Evolutionary conservation across 2,329 filamentous ascomycete genomes (phyloP).

Genomic region (Fusarium equiseti): DNA sequence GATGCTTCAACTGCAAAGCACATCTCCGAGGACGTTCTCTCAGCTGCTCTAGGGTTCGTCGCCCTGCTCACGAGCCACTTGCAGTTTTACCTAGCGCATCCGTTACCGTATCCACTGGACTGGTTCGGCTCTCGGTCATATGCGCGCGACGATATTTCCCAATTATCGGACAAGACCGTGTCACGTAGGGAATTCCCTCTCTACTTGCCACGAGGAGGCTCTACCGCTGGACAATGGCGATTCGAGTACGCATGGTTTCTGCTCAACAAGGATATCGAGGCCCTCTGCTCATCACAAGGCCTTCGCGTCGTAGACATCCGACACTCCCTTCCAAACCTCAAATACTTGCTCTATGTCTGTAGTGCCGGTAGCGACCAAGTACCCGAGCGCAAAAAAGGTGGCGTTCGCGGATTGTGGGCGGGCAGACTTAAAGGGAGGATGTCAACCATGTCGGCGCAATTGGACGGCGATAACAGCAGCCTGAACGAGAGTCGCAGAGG

Average conservation of each 20-base stretch:
- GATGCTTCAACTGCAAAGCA: conserved; percentile 61
- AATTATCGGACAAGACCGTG: conserved; percentile 60
- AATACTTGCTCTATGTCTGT: conserved; percentile 90
- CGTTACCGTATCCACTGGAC: conserved; percentile 83
- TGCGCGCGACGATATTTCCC: conserved; percentile 80
- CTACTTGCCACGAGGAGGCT: conserved; percentile 72
- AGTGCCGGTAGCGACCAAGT: conserved; percentile 79
- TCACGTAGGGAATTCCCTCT: conserved; percentile 82
- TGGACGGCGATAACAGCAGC: conserved; percentile 56
- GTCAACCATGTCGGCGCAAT: conserved; percentile 47
- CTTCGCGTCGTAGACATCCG: conserved; percentile 89
- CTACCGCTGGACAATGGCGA: conserved; percentile 79
- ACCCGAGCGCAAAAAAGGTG: conserved; percentile 71
- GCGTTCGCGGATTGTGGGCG: conserved; percentile 69
- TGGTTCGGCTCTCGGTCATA: conserved; percentile 79
- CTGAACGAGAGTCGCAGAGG: conserved; percentile 56
- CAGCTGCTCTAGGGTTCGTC: conserved; percentile 84
- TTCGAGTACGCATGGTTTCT: conserved; percentile 98
- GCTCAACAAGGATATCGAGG: conserved; percentile 95
- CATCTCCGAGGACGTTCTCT: conserved; percentile 76
- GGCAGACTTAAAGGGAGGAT: conserved; percentile 59
- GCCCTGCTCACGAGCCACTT: conserved; percentile 80
- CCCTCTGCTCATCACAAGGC: conserved; percentile 72
- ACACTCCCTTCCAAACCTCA: conserved; percentile 92
- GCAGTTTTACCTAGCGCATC: conserved; percentile 83